Percentiles rank a stretch among this genome's conserved stretches.
These are phyloP conservation scores for Ascochyta koolunga DNA, from an alignment of 2,329 filamentous ascomycete species.

Conservation along the genomic window DNA sequence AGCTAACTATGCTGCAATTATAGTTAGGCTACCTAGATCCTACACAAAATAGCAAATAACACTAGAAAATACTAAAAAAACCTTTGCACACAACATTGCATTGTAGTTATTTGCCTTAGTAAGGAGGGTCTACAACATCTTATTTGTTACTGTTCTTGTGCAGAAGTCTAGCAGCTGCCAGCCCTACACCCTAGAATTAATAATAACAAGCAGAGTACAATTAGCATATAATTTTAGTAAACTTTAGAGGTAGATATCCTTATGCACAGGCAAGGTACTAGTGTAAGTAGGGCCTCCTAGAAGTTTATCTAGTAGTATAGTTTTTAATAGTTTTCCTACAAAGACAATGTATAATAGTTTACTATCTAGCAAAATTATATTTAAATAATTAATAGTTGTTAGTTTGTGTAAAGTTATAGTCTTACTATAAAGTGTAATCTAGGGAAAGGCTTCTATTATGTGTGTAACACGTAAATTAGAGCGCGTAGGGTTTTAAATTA, in stretches of 20 bases:
- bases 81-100: background rate
- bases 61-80: background rate
- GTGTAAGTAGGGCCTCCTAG: background rate
- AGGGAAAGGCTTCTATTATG: background rate
- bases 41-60: background rate
- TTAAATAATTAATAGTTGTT: background rate
- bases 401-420: background rate
- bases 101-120: background rate
- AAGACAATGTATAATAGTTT: background rate
- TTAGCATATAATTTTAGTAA: background rate
- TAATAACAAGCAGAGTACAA: background rate
- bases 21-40: background rate
- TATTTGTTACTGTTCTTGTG: background rate
- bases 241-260: background rate
- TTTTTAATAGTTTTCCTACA: background rate
- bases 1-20: background rate
- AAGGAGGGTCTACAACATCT: background rate
- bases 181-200: background rate
- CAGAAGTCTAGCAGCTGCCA: background rate
- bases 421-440: background rate
- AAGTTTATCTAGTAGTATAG: slow-evolving; percentile 1
- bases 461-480: background rate
- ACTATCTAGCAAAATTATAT: background rate
- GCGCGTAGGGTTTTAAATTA: background rate
- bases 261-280: background rate